phyloP scores from a whole-genome alignment of 495 filamentous ascomycete species.

The Xylaria intraflava region DNA sequence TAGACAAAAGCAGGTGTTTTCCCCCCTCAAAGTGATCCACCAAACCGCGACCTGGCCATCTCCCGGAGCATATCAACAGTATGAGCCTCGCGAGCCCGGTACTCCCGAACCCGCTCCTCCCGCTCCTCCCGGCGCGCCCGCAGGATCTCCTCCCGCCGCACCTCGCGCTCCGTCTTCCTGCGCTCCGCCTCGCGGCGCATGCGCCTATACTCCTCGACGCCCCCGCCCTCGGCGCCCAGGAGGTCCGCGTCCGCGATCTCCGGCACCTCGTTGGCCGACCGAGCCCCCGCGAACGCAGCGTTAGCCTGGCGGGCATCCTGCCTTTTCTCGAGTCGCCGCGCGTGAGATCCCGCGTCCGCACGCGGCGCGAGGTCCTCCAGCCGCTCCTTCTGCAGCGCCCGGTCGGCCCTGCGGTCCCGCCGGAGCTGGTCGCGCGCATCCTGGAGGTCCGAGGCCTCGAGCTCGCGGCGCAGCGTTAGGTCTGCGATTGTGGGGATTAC shows the following conservation, averaged over 20 bases:
- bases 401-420: constrained; percentile 55
- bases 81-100: constrained; percentile 54
- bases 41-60: constrained; percentile 56
- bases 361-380: constrained; percentile 79
- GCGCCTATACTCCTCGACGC: constrained; percentile 52
- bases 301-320: constrained; percentile 50
- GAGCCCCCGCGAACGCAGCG: constrained; percentile 48
- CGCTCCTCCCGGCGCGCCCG: constrained; percentile 55
- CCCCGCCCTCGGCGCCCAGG: constrained; percentile 54
- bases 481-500: constrained; percentile 72
- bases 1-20: neutral
- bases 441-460: constrained; percentile 46
- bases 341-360: constrained; percentile 76
- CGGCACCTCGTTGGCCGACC: constrained; percentile 28
- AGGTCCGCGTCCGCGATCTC: constrained; percentile 56
- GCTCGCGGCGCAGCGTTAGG: constrained; percentile 54
- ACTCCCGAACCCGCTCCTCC: constrained; percentile 53
- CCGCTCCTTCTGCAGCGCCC: constrained; percentile 50
- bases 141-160: constrained; percentile 57
- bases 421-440: constrained; percentile 50
- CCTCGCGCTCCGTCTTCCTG: constrained; percentile 59
- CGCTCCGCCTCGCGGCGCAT: constrained; percentile 47
- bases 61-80: constrained; percentile 60
- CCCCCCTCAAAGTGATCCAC: constrained; percentile 26
- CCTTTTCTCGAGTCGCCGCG: constrained; percentile 82